Base-by-base conservation (phyloP, 106 monocot genomes). In the Allium fistulosum region DNA sequence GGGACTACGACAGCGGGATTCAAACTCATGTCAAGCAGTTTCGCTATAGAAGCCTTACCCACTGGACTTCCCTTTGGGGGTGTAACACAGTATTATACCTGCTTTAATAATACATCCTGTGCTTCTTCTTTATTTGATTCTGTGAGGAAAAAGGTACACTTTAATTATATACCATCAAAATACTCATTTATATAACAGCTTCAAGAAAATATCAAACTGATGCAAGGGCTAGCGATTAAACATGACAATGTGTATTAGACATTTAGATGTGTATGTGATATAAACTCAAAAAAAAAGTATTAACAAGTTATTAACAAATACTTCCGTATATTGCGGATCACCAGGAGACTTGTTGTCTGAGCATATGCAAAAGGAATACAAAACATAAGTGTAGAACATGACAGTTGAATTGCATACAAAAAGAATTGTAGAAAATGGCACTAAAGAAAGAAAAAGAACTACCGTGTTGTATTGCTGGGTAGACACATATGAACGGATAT, bases 391-490 rank as follows among this genome's bases (percentile, higher is more conserved):
- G 22, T 22, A 22, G 22, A 22, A 22, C 22, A 22, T 22, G 22
- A 22, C 22, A 22, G 22, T 22, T 22, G 22, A 22, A 22, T 22
- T 22, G 1, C 22, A 22, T 22, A 22, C 22, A 22, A 22, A 22
- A 22, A 22, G 22, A 22, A 22, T 22, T 22, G 22, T 22, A 26
- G 26, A 61, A 61, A 6, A 61, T 22, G 22, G 22, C 22, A 22
- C 22, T n/a, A 22, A 22, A 22, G 22, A 22, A 22, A 22, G 22
- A 22, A 81, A 9, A 26, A 73, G 58, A 56, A 60, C 51, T 45
- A 97, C 96, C 92, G 92, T 62, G 78, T 75, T 62, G 92, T 97
- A 63, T 97, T 92, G 65, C 86, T 67, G 65, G 96, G 96, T 49
- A 97, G 72, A 57, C 89, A 92, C 96, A 97, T 97, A 48, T 92